Conservation (phyloP, 2,329 filamentous ascomycete genomes). For the Cadophora sp. region DNA sequence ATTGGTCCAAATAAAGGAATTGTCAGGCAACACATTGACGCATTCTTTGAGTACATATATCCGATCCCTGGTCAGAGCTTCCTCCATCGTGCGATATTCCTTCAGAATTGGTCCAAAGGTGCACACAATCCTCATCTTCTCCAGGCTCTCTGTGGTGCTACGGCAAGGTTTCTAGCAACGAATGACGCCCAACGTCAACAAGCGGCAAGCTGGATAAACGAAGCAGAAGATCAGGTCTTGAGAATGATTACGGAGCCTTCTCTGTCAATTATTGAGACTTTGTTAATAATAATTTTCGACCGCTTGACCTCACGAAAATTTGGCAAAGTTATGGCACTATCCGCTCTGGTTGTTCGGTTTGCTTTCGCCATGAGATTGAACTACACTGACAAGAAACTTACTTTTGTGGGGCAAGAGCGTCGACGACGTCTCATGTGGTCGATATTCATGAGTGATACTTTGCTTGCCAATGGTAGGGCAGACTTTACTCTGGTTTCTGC, state of each 20-base stretch:
- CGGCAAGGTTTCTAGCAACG: constrained; percentile 1
- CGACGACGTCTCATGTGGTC: constrained; percentile 10
- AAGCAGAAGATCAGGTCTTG: constrained; percentile 5
- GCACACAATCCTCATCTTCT: constrained; percentile 6
- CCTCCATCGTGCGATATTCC: constrained; percentile 6
- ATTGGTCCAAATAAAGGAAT: neutral
- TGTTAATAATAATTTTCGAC: constrained; percentile 1
- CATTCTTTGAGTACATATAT: constrained; percentile 8
- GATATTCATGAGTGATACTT: constrained; percentile 12
- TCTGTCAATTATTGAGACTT: neutral
- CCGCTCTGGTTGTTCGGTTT: constrained; percentile 11
- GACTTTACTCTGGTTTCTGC: constrained; percentile 8
- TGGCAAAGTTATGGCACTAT: constrained; percentile 1
- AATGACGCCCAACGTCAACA: constrained; percentile 5
- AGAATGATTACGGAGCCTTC: constrained; percentile 7
- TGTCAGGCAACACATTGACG: constrained; percentile 6
- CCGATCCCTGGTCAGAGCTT: constrained; percentile 9
- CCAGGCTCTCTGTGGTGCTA: constrained; percentile 4
- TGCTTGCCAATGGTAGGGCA: constrained; percentile 3
- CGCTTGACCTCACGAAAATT: constrained; percentile 3
- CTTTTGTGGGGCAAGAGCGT: constrained; percentile 7
- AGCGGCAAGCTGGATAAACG: constrained; percentile 5
- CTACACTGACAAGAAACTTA: constrained; percentile 11
- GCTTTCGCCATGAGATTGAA: constrained; percentile 5
- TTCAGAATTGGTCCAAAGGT: constrained; percentile 9